Evolutionary conservation across 2,329 filamentous ascomycete species (phyloP).

Genomic region (Aspergillus udagawae): DNA sequence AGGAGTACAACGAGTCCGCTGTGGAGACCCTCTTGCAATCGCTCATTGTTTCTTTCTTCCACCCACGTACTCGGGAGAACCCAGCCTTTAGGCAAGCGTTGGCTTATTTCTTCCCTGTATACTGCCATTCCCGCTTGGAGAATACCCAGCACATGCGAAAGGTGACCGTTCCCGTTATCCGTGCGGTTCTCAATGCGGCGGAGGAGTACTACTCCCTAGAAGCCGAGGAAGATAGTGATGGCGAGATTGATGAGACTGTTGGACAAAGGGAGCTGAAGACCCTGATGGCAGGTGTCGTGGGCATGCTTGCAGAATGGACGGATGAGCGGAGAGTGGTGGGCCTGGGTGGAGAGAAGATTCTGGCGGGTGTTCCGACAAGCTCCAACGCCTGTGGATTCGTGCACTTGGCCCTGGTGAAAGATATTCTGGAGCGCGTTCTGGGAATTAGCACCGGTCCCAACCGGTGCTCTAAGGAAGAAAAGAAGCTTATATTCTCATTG

Average conservation of each 20-base stretch:
- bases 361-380: conserved; percentile 52
- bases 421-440: conserved; percentile 70
- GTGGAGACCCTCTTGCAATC: conserved; percentile 74
- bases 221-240: conserved; percentile 68
- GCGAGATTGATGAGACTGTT: conserved; percentile 72
- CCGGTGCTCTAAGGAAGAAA: conserved; percentile 63
- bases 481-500: conserved; percentile 72
- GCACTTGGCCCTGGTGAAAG: conserved; percentile 72
- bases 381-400: conserved; percentile 64
- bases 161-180: conserved; percentile 69
- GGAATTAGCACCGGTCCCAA: conserved; percentile 39
- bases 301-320: conserved; percentile 85
- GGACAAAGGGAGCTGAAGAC: conserved; percentile 54
- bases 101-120: conserved; percentile 92
- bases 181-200: conserved; percentile 58
- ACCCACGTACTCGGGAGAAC: conserved; percentile 75
- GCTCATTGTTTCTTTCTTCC: conserved; percentile 82
- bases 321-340: conserved; percentile 75
- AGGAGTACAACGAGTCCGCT: conserved; percentile 51
- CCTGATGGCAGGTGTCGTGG: conserved; percentile 71
- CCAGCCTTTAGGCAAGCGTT: conserved; percentile 80
- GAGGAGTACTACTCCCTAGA: conserved; percentile 67
- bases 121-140: conserved; percentile 77
- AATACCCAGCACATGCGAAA: conserved; percentile 79
- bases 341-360: conserved; percentile 49